Base-by-base conservation (phyloP, 2,329 filamentous ascomycete genomes). In the Chaetothyriales sp. region DNA sequence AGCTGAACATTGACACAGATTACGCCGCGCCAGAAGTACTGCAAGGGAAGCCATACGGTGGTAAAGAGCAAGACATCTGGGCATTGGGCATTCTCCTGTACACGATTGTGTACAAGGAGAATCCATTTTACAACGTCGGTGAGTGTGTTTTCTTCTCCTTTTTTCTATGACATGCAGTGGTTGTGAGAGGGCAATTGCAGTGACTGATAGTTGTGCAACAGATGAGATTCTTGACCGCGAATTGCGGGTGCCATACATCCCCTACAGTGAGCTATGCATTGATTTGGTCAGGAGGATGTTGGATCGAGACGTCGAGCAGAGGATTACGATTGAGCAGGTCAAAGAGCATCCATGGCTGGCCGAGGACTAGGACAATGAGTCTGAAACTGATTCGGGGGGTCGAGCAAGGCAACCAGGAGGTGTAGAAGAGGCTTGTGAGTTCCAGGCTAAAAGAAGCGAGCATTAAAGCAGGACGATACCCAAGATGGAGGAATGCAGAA, bases 41-140 rank as follows among this genome's bases (percentile, higher is more conserved):
- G 47, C 88, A 88, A 52, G 92, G 92, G 46, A 84, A 83, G 60
- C 84, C 89, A 15, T 98, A 98, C 68, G 80, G 84, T 58, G 92
- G 92, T 63, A 95, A 93, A 68, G 90, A 95, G 66, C 92, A 98
- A 72, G 92, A 98, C 63, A 88, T 98, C 26, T 98, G 92, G 92
- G 92, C 92, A 0, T 76, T 98, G 15, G 92, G 92, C 20, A 96
- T 98, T 62, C 77, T 98, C 22, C 79, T 98, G 12, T 98, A 98
- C 72, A 98, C 92, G 25, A 95, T 98, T 63, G 84, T 96, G 63
- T 98, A 98, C 76, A 98, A 96, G 70, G 92, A 98, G 70, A 98
- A 98, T 64, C 90, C 92, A 0, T 98, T 51, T 10, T 51, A 96
- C 75, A 93, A 85, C 68, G 92, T 96, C 62, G 92, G 45, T 47